These are phyloP conservation scores for Trichophyton schoenleinii DNA, from an alignment of 2,329 filamentous ascomycete species.

Conservation along the genomic window DNA sequence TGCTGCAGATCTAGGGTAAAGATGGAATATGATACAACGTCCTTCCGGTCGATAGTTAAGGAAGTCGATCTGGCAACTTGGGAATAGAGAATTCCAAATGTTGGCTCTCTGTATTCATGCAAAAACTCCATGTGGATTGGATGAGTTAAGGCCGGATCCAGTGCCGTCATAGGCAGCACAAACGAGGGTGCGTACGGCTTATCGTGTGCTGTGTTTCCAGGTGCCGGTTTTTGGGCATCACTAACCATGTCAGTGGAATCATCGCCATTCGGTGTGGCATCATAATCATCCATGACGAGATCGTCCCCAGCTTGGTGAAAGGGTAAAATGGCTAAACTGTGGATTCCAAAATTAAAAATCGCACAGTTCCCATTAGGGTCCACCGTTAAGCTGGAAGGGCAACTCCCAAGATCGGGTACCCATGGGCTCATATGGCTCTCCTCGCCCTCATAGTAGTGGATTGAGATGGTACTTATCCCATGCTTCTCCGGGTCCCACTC, in stretches of 20 bases:
- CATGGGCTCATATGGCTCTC: slow-evolving; percentile 74
- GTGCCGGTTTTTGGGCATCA: slow-evolving; percentile 21
- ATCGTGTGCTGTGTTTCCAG: slow-evolving; percentile 18
- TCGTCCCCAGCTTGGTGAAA: slow-evolving; percentile 81
- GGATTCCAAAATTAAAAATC: slow-evolving; percentile 78
- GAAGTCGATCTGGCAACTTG: slow-evolving; percentile 60
- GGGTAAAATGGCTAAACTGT: slow-evolving; percentile 84
- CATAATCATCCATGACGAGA: slow-evolving; percentile 83
- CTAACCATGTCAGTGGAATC: slow-evolving; percentile 37
- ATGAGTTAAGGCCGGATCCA: slow-evolving; percentile 78
- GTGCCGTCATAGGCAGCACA: slow-evolving; percentile 74
- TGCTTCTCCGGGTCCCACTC: slow-evolving; percentile 82
- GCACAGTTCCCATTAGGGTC: slow-evolving; percentile 90
- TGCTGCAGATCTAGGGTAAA: slow-evolving; percentile 92
- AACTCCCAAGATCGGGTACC: slow-evolving; percentile 61
- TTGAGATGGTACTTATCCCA: slow-evolving; percentile 74
- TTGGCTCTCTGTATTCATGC: slow-evolving; percentile 93
- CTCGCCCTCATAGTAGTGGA: slow-evolving; percentile 97
- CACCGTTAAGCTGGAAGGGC: slow-evolving; percentile 68
- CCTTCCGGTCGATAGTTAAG: slow-evolving; percentile 62
- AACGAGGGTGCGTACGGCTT: slow-evolving; percentile 84
- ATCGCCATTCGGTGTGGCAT: slow-evolving; percentile 64
- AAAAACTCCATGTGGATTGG: slow-evolving; percentile 87
- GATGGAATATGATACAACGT: slow-evolving; percentile 80
- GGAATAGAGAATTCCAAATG: slow-evolving; percentile 85